Evolutionary conservation across 78 protist species (phyloP), one percentile per base, ranked within the genome.

Genomic region (Anaeramoeba ignava): DNA sequence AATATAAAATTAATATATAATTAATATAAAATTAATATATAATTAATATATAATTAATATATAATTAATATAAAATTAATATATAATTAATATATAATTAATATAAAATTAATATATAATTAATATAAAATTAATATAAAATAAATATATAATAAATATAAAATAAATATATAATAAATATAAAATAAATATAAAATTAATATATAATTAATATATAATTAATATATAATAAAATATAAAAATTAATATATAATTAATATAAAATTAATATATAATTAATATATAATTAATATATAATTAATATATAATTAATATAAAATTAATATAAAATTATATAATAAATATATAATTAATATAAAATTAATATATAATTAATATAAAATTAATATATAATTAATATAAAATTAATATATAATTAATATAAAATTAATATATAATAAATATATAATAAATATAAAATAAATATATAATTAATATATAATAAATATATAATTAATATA

Each of bases 391-490:
- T 68, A 40, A 54, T 68, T 1, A 42, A 80, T 36, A 34, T 23
- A 27, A 42, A 80, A 31, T 68, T 68, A 42, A 80, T 41, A 3
- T 41, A 79, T 33, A 41, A 38, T 3, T 38, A 41, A 40, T 41
- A 41, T 8, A 80, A 41, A 2, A 38, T 41, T 3, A 3, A 78
- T 33, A 3, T n/a, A n/a, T n/a, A n/a, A n/a, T n/a, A n/a, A 27
- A 27, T 54, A 27, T 17, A 27, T 54, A 27, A 27, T 54, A 27
- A 27, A 27, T 2, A 42, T 42, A 33, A 33, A 73, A 3, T 33
- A 84, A 40, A 40, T 73, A 42, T 68, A 33, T 38, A 84, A 84
- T 39, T 80, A 40, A 12, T 31, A 81, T 2, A 54, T 68, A 40
- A 54, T 68, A 2, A 42, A 80, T 36, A 34, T 23, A 27, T 33